Evolutionary conservation across 129 eudicot species (phyloP), one percentile per base, ranked within the genome.

Genomic region (Chrysanthemum lavandulifolium): DNA sequence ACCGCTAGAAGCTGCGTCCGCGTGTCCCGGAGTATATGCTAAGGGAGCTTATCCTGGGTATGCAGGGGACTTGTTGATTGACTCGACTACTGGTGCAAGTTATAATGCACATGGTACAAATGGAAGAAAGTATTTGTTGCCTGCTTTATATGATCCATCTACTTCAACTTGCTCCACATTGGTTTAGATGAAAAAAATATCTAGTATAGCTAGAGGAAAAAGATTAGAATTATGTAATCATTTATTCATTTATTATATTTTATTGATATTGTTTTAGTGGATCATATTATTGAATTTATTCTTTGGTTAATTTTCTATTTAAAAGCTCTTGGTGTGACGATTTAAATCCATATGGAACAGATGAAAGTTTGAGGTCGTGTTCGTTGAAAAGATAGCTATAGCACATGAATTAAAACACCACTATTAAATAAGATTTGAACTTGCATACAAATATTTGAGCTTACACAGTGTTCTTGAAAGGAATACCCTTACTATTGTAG

Each of bases 41-140:
- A 73, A 64, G 15, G 86, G 86, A 1, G 83, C 86, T 3, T 82
- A 73, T 27, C 86, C 84, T 2, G 86, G 86, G n/a, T 79, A 83
- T 21, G 81, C 86, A 5, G 86, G 86, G 45, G 71, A 79, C 47
- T 21, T 83, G 13, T 49, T 81, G 78, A 78, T 81, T 52, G 84
- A 76, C 25, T 3, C 67, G 13, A 76, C 67, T 0, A 81, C 82
- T 0, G 84, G 86, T 23, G 84, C 84, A 25, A 85, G 86, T 67
- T 82, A 82, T 16, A 85, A 85, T 72, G 64, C 78, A 19, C 69
- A 76, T 65, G 84, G 84, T 61, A 54, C 75, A 58, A 81, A 65
- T 8, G 78, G 78, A 2, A 57, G 84, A 13, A 81, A 76, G 63
- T 81, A 81, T 13, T 53, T 81, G 48, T 70, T 81, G 33, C 81